Base-by-base conservation (phyloP, 139 green algal genomes). In the Zygnema circumcarinatum region DNA sequence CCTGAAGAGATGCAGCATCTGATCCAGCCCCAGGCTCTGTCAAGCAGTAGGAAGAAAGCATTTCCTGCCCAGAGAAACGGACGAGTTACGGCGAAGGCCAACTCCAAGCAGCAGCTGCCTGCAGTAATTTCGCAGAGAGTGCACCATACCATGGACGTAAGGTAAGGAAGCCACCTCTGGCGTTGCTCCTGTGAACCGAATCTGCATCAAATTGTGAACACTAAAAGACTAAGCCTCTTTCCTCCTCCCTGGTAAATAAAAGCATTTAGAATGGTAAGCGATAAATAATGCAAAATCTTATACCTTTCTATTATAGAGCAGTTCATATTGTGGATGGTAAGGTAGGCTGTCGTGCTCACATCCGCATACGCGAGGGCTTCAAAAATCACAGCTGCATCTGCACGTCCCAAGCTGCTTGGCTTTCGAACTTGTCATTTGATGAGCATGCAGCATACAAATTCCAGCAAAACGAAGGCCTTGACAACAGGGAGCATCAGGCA, bases 271-370 rank as follows among this genome's bases (percentile, higher is more conserved):
- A n/a, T n/a, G n/a, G n/a, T n/a, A n/a, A n/a, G n/a, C n/a, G n/a
- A n/a, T n/a, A n/a, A n/a, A n/a, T n/a, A n/a, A n/a, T n/a, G n/a
- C n/a, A n/a, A n/a, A n/a, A n/a, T 41, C 35, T 38, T 11, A 36
- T n/a, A 90, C 86, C 38, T 92, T 86, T 93, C 90, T 36, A 95
- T 89, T 1, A 91, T 88, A 29, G n/a, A 82, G 1, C 81, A 79
- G 21, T 94, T 92, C 95, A 97, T 97, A 94, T 97, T 97, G 89
- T 97, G 95, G 33, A 97, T 97, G 29, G 93, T 95, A 0, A 97
- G 92, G 91, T 95, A 97, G 16, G 95, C 95, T 25, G 95, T 93
- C 0, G 91, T 89, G 78, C 90, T 87, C 1, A 97, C 81, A 88
- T 96, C 94, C 25, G 92, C 94, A 68, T 95, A 95, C 16, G 95